Evolutionary conservation across 495 filamentous ascomycete genomes (phyloP), one percentile per base, ranked within the genome.

Genomic region (Aspergillus cavernicola): DNA sequence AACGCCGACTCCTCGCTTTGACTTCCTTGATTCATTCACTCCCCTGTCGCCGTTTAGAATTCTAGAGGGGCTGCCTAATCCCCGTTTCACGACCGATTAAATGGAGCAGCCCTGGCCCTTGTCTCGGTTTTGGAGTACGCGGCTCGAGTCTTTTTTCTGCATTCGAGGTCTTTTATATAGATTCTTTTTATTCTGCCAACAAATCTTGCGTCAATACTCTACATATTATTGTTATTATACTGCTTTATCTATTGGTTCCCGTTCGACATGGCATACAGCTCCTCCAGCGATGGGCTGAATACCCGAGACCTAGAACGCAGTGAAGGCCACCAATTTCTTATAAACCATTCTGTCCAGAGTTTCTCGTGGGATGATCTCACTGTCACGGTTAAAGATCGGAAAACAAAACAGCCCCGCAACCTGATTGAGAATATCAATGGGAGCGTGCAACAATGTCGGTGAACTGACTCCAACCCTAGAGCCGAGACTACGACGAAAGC

Each of bases 341-440:
- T 60, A 55, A 76, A 77, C 49, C 42, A 66, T 15, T 62, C 65
- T 6, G 68, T 77, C 16, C 57, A 65, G n/a, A 71, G 63, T 50
- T 83, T 87, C 56, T 72, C 77, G 10, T 91, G 86, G 85, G 66
- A 64, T 22, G 72, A 74, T 32, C 63, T 89, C 51, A 82, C 75
- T 0, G 85, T 89, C 28, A 84, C 79, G 0, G 85, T 90, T 32
- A 84, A 84, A 55, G 87, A 90, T 66, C 73, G 81, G 4, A 71
- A 81, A 47, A 84, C 85, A 2, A 83, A 84, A 49, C 59, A 79
- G 43, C 70, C 81, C 1, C 67, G 44, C 71, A 63, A 74, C 50
- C 50, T 74, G n/a, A 67, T 76, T 19, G 59, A 67, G 48, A 61
- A 57, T 18, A 68, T 69, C 35, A 62, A 53, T 35, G 68, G 69